Percentiles rank a stretch among this genome's conserved stretches.
These are phyloP conservation scores for Parachaetomium inaequale DNA, from an alignment of 495 filamentous ascomycete species.

Conservation along the genomic window DNA sequence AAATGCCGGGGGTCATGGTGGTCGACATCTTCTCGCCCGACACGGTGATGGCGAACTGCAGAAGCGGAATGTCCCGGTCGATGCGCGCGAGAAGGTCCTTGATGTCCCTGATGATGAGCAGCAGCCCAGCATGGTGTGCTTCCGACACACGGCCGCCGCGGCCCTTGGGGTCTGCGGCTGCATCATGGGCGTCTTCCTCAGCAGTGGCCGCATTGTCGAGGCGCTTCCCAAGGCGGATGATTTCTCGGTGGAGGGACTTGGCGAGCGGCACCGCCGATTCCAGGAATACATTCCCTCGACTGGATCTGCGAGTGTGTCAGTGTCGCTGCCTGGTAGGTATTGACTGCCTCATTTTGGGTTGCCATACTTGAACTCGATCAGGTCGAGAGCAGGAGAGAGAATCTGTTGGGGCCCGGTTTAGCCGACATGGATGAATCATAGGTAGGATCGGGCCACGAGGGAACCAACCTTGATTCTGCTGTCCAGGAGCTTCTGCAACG, in stretches of 20 bases:
- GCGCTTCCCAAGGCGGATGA: conserved; percentile 76
- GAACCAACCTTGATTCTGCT: conserved; percentile 74
- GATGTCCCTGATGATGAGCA: conserved; percentile 69
- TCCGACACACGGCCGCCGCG: conserved; percentile 33
- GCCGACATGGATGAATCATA: neutral
- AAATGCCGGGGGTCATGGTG: conserved; percentile 74
- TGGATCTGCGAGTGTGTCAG: conserved; percentile 54
- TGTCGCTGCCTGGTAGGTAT: neutral
- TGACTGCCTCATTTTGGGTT: conserved; percentile 1
- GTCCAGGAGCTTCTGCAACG: conserved; percentile 70
- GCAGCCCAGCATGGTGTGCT: conserved; percentile 55
- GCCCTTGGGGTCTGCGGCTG: conserved; percentile 47
- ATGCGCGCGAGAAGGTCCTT: conserved; percentile 71
- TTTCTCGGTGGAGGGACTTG: conserved; percentile 81
- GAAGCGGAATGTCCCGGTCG: conserved; percentile 88
- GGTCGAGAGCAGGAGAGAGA: conserved; percentile 85
- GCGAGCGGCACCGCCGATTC: conserved; percentile 86
- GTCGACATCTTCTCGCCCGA: conserved; percentile 85
- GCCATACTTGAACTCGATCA: conserved; percentile 82
- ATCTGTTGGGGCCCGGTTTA: conserved; percentile 52
- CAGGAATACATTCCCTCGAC: conserved; percentile 89
- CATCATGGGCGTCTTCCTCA: conserved; percentile 56
- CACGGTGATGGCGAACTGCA: conserved; percentile 93
- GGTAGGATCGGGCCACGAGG: neutral
- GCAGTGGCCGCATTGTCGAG: conserved; percentile 65